These are phyloP conservation scores for Dothistroma septosporum DNA, from an alignment of 2,329 filamentous ascomycete genomes.

Conservation along the genomic window DNA sequence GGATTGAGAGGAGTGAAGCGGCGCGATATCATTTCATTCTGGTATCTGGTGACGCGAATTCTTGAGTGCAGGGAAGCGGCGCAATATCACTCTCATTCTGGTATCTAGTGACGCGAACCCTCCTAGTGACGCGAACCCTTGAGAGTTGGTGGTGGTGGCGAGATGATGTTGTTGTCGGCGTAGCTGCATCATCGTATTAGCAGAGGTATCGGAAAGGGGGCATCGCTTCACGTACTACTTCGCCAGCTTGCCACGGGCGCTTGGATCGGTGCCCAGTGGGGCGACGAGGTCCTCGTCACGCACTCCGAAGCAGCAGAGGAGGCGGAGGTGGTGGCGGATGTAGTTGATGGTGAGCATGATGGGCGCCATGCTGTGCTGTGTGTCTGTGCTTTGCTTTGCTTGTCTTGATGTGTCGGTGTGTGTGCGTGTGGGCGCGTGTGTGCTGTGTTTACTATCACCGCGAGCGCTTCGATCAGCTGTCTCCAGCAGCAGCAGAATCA, in stretches of 20 bases:
- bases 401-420: background rate
- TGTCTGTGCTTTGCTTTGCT: background rate
- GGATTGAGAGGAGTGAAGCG: conserved; percentile 10
- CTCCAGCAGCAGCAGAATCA: background rate
- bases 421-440: background rate
- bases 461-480: background rate
- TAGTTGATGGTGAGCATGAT: background rate
- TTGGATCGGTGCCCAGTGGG: background rate
- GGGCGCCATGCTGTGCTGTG: conserved; percentile 1
- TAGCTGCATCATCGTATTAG: background rate
- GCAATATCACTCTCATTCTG: background rate
- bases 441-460: background rate
- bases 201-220: background rate
- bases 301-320: conserved; percentile 4
- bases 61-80: conserved; percentile 3
- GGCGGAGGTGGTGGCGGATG: background rate
- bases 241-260: background rate
- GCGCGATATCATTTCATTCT: background rate
- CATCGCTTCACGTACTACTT: background rate
- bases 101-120: too few species aligned
- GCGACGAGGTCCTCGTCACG: background rate
- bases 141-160: background rate
- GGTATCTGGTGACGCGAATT: too few species aligned
- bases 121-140: background rate
- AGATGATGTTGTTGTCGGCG: background rate